These are phyloP conservation scores for Chlorella variabilis DNA, from an alignment of 163 green algal genomes.

Conservation along the genomic window DNA sequence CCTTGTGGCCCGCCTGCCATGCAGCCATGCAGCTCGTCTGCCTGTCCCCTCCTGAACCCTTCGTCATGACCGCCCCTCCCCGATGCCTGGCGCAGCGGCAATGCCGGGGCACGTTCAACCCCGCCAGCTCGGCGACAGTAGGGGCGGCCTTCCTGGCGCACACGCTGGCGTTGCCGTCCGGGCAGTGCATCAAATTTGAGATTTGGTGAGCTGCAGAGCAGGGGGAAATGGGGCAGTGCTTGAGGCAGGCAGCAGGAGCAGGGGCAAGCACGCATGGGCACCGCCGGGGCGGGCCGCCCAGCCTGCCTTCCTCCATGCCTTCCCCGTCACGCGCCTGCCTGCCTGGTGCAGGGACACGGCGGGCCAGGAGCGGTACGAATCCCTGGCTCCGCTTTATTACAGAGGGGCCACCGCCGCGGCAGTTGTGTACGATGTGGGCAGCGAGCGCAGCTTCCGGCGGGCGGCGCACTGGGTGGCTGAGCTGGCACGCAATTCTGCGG, in stretches of 20 bases:
- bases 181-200: constrained; percentile 6
- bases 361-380: constrained; percentile 18
- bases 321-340: too few relatives aligned
- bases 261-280: too few relatives aligned
- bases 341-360: constrained; percentile 17
- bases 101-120: constrained; percentile 10
- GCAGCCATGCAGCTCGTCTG: too few relatives aligned
- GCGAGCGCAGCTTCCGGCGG: background rate
- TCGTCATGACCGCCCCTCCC: too few relatives aligned
- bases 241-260: too few relatives aligned
- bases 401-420: background rate
- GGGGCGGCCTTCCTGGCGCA: constrained; percentile 5
- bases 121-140: background rate
- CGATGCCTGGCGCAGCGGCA: constrained; percentile 17
- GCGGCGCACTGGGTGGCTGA: constrained; percentile 8
- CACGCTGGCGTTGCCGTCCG: background rate
- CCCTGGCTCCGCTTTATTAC: constrained; percentile 22
- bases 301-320: too few relatives aligned
- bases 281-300: too few relatives aligned
- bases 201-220: too few relatives aligned
- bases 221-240: too few relatives aligned
- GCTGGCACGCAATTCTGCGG: background rate
- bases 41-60: too few relatives aligned
- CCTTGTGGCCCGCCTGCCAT: too few relatives aligned
- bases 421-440: constrained; percentile 5